A percentile compares a stretch with the other conserved stretches of the same genome.
Evolutionary conservation across 768 basidiomycete species (phyloP).

Genomic region (Suillus clintonianus): DNA sequence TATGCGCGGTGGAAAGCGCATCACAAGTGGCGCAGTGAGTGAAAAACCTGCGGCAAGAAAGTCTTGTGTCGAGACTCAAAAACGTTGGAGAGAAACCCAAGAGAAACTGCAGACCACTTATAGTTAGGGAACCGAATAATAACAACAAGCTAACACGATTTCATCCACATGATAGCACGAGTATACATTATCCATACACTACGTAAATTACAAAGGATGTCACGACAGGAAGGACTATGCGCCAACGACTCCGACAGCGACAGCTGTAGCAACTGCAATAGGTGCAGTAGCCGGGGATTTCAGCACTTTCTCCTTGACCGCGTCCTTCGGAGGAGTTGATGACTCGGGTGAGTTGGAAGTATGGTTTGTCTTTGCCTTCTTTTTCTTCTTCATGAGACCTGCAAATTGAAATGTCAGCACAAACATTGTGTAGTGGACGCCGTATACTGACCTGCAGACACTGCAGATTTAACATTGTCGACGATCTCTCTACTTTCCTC

Average conservation of each 20-base stretch:
- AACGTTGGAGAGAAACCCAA: neutral
- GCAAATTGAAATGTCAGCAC: constrained; percentile 22
- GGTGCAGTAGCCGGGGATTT: constrained; percentile 8
- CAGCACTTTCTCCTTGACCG: constrained; percentile 1
- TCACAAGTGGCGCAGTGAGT: neutral
- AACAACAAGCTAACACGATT: neutral
- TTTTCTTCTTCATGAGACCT: constrained; percentile 77
- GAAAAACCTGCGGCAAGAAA: neutral
- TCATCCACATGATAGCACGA: neutral
- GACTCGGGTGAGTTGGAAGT: constrained; percentile 18
- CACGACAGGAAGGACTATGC: neutral
- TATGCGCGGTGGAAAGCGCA: constrained; percentile 1
- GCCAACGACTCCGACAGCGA: constrained; percentile 11
- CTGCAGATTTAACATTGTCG: constrained; percentile 89
- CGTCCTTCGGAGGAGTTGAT: constrained; percentile 19
- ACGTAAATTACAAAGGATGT: neutral
- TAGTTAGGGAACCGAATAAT: neutral
- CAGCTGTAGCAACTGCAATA: constrained; percentile 17
- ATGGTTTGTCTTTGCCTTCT: constrained; percentile 56
- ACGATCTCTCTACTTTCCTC: constrained; percentile 91
- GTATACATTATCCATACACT: neutral
- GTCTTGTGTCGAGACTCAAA: neutral
- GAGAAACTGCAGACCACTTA: neutral
- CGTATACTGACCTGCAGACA: constrained; percentile 65
- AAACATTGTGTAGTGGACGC: neutral